phyloP scores from a whole-genome alignment of 768 basidiomycete species.

The Tricholomella constricta region DNA sequence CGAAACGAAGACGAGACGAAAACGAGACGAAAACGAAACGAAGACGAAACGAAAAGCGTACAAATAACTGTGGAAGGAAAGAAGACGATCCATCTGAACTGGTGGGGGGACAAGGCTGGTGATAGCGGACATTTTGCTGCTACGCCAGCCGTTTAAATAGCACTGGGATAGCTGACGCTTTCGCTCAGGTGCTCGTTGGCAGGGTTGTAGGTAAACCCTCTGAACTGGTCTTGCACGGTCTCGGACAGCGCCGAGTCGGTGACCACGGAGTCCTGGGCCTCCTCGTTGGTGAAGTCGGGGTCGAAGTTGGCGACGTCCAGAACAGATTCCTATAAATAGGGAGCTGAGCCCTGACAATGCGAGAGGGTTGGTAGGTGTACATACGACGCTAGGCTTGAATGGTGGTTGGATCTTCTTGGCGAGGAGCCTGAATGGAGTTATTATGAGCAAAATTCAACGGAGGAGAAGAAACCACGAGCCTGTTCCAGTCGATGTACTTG shows the following conservation, averaged over 20 bases:
- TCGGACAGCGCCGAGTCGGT: conserved; percentile 90
- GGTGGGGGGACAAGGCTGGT: neutral
- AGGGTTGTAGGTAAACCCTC: conserved; percentile 87
- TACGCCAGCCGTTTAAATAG: conserved; percentile 23
- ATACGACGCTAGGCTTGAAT: conserved; percentile 95
- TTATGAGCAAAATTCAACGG: neutral
- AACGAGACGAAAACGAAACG: neutral
- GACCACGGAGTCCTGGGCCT: conserved; percentile 94
- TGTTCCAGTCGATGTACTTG: conserved; percentile 90
- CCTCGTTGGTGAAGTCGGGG: conserved; percentile 95
- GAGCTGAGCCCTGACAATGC: neutral
- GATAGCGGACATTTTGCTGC: neutral
- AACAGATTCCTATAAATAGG: conserved; percentile 68
- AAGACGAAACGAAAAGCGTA: neutral
- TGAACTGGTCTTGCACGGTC: conserved; percentile 96
- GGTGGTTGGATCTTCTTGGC: conserved; percentile 96
- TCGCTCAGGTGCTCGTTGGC: conserved; percentile 83
- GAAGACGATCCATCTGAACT: neutral
- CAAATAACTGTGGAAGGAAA: neutral
- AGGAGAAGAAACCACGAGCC: conserved; percentile 39
- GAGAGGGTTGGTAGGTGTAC: conserved; percentile 31
- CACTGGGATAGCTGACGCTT: conserved; percentile 69
- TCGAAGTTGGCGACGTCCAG: conserved; percentile 98
- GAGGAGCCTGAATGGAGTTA: conserved; percentile 53
- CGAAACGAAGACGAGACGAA: neutral